Evolutionary conservation across 2,329 filamentous ascomycete species (phyloP), one percentile per base, ranked within the genome.

Genomic region (Aschersonia sp.): DNA sequence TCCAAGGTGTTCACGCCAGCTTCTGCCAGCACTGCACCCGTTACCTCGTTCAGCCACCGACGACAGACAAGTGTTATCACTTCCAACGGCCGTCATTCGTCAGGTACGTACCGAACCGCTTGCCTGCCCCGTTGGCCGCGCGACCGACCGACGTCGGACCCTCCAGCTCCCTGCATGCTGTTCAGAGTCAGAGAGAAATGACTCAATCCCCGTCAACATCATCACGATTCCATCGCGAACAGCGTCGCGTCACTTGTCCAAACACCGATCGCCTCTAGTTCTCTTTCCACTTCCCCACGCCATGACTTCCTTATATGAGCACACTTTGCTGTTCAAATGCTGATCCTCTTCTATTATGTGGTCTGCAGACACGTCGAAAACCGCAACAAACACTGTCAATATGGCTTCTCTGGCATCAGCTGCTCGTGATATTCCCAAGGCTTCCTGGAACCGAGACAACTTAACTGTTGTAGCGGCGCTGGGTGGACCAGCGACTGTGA

Each of bases 381-480:
- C 35, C 46, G 46, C 47, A 49, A 50, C 53, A 54, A 59, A 55
- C 41, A 59, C 51, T 59, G 62, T 66, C 63, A 70, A 70, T 61
- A 80, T 80, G 76, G 78, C 78, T 74, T 73, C 70, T 65, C 75
- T 78, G 78, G 73, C 75, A 74, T 70, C 76, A 70, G 74, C 74
- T 76, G 76, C 70, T 74, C 77, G 77, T 75, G 77, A 80, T 75
- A 82, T 80, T 68, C 73, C 72, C 61, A 73, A 73, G 73, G 69
- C 73, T 71, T 73, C 70, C 68, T 63, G 63, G 65, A 67, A 65
- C 72, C 77, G 77, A 81, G 78, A 83, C 78, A 78, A 76, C 78
- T 83, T 83, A 65, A 70, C 77, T 82, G 78, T 69, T 80, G 78
- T 82, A 80, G 78, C 77, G 74, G 76, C 76, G 66, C 72, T 73